Base-by-base conservation (phyloP, 139 green algal species). In the Micractinium conductrix region DNA sequence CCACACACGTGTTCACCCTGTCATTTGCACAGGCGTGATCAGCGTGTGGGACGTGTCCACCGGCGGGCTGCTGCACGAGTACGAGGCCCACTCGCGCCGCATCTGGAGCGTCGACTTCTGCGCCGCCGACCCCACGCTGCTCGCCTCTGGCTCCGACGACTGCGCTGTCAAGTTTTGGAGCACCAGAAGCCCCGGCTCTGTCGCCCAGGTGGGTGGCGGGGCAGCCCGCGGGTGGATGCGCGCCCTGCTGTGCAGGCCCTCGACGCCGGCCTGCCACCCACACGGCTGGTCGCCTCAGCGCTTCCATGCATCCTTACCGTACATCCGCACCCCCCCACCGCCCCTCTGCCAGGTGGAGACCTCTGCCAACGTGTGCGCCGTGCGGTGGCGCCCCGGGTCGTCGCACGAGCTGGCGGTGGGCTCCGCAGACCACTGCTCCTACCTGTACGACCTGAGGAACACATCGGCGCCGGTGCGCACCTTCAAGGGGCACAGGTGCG, bases 21-120 rank as follows among this genome's bases (percentile, higher is more conserved):
- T 7, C 5, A 22, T 42, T 78, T 44, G 14, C 12, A 87, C 89
- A 84, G 92, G 93, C 55, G 89, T 92, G 28, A 89, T 96, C n/a
- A 80, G 75, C 38, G 81, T 96, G 50, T 96, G 93, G 94, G 93
- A 97, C 74, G 81, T 94, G 28, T 75, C 30, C 37, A 92, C 86
- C 2, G 86, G 88, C 1, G 79, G 91, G 84, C 83, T 90, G 58
- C 40, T 96, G 21, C 79, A 79, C 0, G 94, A 95, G 75, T 96
- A 93, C 72, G 86, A 95, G 80, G 95, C 93, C 4, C 95, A 98
- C 88, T 81, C 92, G 40, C 89, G 94, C 84, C 91, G 97, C 22
- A 93, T 98, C 45, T 99, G 97, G 96, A 93, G 80, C 24, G 92
- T 98, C 9, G 95, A 98, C 84, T 97, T 93, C 80, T 95, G 86